Base-by-base conservation (phyloP, 768 basidiomycete genomes). In the Boletus rufocinnamomeus region DNA sequence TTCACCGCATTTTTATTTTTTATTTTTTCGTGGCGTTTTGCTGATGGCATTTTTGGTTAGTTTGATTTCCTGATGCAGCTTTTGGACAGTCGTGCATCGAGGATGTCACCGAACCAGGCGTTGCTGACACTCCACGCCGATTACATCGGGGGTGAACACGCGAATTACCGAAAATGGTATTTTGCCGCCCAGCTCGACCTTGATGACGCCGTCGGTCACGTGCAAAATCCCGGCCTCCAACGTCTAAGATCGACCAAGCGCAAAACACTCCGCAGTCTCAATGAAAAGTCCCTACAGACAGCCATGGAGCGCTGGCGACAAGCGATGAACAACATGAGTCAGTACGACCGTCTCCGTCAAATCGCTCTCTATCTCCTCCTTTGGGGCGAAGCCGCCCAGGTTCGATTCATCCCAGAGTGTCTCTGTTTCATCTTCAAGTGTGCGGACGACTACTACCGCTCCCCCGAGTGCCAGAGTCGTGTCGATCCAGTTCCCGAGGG, bases 381-480 rank as follows among this genome's bases (percentile, higher is more conserved):
- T 62, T 99, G 97, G 97, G 97, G 96, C 55, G 97, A 99, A 75
- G 95, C 93, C 0, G 96, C 97, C 14, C 95, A 98, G 69, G 94
- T 98, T 41, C 88, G 97, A 16, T 98, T 98, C 74, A 83, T 93
- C 16, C 96, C 97, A 3, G 97, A 99, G 73, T 95, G 93, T 67
- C 77, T 99, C 47, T 98, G 95, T 77, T 99, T 98, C 82, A 97
- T 99, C 76, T 99, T 99, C 89, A 99, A 99, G 77, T 98, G 97
- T 69, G 97, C 97, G 16, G 97, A 99, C 71, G 97, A 99, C 76
- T 99, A 98, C 74, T 99, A 99, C 74, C 95, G 97, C 27, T 94
- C 91, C 4, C 88, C 96, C n/a, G 97, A 98, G 68, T 99, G 97
- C 66, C 97, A 99, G 74, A 91, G 85, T 72, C 80, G 93, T 46